Base-by-base conservation (phyloP, 495 filamentous ascomycete species). In the Xylaria acuta region DNA sequence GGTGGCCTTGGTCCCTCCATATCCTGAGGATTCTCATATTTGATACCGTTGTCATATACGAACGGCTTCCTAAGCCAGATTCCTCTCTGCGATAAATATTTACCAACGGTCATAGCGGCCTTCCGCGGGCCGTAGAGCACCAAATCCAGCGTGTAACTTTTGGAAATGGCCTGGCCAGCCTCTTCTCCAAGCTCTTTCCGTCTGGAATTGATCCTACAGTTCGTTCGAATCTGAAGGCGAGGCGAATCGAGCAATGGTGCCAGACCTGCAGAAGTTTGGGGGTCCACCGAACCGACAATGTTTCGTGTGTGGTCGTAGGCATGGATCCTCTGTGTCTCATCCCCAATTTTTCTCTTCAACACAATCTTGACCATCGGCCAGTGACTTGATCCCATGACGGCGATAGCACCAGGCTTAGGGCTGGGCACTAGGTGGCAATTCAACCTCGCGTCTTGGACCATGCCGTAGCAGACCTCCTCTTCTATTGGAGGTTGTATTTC, bases 391-490 rank as follows among this genome's bases (percentile, higher is more conserved):
- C 82, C 82, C 58, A 89, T 84, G n/a, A 81, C 73, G 18, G 84
- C 80, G 62, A 88, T 84, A n/a, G 84, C 81, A 20, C 84, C 83
- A 3, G 90, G 90, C 72, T 88, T 91, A 0, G 92, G 87, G 3
- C 80, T 82, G 5, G 91, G 95, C 2, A 97, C 87, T 18, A 82
- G 76, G 72, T 90, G 85, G 25, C 92, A 90, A 49, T 91, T 90
- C 69, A 97, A 83, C 64, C 82, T 90, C 5, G 91, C 90, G 25
- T 86, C 85, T 47, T 93, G 89, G 25, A 98, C 77, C 78, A 90
- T 91, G 9, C 96, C 96, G 77, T 93, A 94, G 81, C 96, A 98
- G 34, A 98, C 92, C 75, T 93, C 90, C 75, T 91, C 87, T 25
- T 86, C 82, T 30, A 73, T 81, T 7, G 77, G 51, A 60, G 82